Base-by-base conservation (phyloP, 2,329 filamentous ascomycete genomes). In the Beauveria sp. region DNA sequence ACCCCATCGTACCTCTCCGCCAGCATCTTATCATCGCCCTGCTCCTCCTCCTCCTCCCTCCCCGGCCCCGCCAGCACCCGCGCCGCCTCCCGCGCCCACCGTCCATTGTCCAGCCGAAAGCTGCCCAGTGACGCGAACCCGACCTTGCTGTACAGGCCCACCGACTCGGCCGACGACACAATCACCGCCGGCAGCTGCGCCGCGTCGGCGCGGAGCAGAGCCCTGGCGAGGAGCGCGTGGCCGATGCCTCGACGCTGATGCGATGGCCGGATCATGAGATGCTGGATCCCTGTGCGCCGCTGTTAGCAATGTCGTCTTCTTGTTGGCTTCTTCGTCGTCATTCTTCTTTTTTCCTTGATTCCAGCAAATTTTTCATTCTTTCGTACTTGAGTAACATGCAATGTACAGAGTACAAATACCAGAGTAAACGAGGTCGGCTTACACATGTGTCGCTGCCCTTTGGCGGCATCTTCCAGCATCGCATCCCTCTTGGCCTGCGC, bases 261-360 rank as follows among this genome's bases (percentile, higher is more conserved):
- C 16, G 46, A 16, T 2, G 69, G 67, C 18, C 66, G 62, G 8
- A 69, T 60, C 67, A 68, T 69, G 20, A 67, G 61, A n/a, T 65
- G 65, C 20, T 65, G 64, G 20, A 68, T 58, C 50, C 65, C 66
- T 68, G 22, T 40, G n/a, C 16, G 4, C 40, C 20, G 22, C 14
- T 26, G 22, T 65, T 42, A 60, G 61, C 51, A 20, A 26, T 22
- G 8, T 38, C 20, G 14, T 42, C 43, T 12, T 60, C 34, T 20
- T 38, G 34, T 16, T 38, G 34, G 34, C 34, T 38, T 24, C 24
- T 20, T 28, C 3, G 7, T 46, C 24, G 10, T 26, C 16, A 6
- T 34, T 34, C 28, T 51, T 8, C 7, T 6, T 24, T 18, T 38
- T 38, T 38, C 14, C 34, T 38, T 5, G 12, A 16, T 38, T 38